Evolutionary conservation across 371 early-diverging fungal genomes (phyloP), one percentile per base, ranked within the genome.

Genomic region (Nosema muscidifuracis): DNA sequence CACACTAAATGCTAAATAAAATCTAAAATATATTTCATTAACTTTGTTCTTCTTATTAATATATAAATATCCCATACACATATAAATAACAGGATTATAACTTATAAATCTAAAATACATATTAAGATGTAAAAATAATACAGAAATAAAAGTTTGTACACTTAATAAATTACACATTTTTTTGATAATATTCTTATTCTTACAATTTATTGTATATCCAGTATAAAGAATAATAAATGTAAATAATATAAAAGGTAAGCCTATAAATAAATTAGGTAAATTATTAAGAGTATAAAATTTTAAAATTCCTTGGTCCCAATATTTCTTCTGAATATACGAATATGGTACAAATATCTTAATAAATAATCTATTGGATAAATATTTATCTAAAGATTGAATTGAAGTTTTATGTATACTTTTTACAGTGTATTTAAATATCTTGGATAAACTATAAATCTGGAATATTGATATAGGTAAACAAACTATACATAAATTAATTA

Each of bases 261-360:
- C 80, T 24, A 80, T 71, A 2, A 81, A 22, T 10, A 80, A 36
- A 75, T 83, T 83, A 43, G 78, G 77, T 57, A 81, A 77, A 67
- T 80, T 76, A 38, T 80, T 76, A 1, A 65, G 3, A 7, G 42
- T 67, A 60, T 71, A 77, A 51, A 83, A 83, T 34, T 69, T 61
- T 20, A 83, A 40, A 62, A 83, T 77, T 18, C 84, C 84, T 38
- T 83, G 84, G 0, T 80, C 75, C 84, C 84, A 83, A 63, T 79
- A 78, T 22, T 64, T 57, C 36, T 53, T 68, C 65, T 83, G 84
- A 18, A 83, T 62, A 60, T 73, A 77, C 0, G 68, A 68, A 57
- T 83, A 83, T 16, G 82, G 80, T 24, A 82, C 55, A 20, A 67
- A 76, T 15, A 56, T 40, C 43, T 53, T 70, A 2, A 56, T 6